Conservation (phyloP, 805 yeast genomes). For the Candida mattraensis region DNA sequence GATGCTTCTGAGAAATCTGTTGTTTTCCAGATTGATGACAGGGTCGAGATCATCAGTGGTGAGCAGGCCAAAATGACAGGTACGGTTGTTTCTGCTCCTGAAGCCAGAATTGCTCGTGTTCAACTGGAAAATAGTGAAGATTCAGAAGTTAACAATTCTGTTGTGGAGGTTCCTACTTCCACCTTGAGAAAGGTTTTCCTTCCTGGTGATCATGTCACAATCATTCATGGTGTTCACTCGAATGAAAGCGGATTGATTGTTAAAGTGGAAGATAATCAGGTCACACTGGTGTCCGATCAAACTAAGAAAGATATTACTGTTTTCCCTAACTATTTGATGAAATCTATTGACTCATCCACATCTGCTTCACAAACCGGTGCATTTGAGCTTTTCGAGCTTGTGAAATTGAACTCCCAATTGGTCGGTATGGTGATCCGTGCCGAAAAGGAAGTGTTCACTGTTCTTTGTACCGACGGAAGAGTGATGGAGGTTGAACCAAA, state of each 20-base stretch:
- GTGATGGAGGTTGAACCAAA: slow-evolving; percentile 69
- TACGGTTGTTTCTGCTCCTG: slow-evolving; percentile 65
- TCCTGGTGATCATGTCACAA: slow-evolving; percentile 94
- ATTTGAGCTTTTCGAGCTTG: slow-evolving; percentile 86
- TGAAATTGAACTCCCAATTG: slow-evolving; percentile 78
- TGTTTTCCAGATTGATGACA: slow-evolving; percentile 87
- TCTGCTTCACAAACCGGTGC: slow-evolving; percentile 70
- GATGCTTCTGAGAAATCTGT: slow-evolving; percentile 54
- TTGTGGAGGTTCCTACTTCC: slow-evolving; percentile 76
- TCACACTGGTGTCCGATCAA: slow-evolving; percentile 86
- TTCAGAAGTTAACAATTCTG: slow-evolving; percentile 49
- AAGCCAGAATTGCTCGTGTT: slow-evolving; percentile 53
- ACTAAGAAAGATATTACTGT: slow-evolving; percentile 87
- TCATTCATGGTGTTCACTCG: slow-evolving; percentile 83
- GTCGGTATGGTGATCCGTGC: slow-evolving; percentile 91
- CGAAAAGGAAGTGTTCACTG: slow-evolving; percentile 81
- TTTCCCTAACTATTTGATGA: slow-evolving; percentile 85
- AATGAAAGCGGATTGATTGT: slow-evolving; percentile 97
- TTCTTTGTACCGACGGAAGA: slow-evolving; percentile 81
- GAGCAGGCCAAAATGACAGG: slow-evolving; percentile 92
- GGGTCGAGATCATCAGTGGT: slow-evolving; percentile 88
- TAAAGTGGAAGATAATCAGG: slow-evolving; percentile 76
- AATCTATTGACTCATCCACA: slow-evolving; percentile 81
- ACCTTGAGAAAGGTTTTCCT: slow-evolving; percentile 82
- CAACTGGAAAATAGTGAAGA: slow-evolving; percentile 57